Evolutionary conservation across 2,329 filamentous ascomycete species (phyloP).

Genomic region (Microsporum canis): DNA sequence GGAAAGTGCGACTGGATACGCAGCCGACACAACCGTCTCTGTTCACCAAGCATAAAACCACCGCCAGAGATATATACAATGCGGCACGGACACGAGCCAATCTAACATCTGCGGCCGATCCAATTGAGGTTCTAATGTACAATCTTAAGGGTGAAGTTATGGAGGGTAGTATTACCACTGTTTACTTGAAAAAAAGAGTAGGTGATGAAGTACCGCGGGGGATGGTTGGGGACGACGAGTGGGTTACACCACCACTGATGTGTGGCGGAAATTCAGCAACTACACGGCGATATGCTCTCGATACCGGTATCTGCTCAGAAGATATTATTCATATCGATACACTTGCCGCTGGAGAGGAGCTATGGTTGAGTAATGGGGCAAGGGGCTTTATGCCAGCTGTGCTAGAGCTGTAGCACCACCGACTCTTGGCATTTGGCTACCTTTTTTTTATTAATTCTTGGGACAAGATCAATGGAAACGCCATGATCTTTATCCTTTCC

Average conservation of each 20-base stretch:
- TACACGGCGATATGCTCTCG: conserved; percentile 71
- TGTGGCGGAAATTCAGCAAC: conserved; percentile 76
- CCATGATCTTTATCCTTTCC: not conserved
- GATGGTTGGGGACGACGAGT: conserved; percentile 34
- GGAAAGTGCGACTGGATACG: conserved; percentile 45
- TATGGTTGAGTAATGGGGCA: conserved; percentile 83
- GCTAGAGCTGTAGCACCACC: not conserved
- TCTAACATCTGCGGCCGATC: conserved; percentile 36
- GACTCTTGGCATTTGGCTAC: too few species aligned
- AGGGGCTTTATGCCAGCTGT: conserved; percentile 55
- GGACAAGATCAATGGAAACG: not conserved
- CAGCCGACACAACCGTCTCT: conserved; percentile 41
- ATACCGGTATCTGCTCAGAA: conserved; percentile 56
- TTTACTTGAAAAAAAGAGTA: conserved; percentile 59
- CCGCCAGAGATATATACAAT: conserved; percentile 59
- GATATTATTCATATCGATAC: conserved; percentile 48
- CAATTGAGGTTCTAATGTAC: conserved; percentile 64
- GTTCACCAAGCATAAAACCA: conserved; percentile 84
- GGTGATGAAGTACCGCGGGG: not conserved
- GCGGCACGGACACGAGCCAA: conserved; percentile 51
- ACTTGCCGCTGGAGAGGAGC: conserved; percentile 59
- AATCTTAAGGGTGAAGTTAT: conserved; percentile 58
- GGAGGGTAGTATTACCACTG: conserved; percentile 73
- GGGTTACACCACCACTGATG: conserved; percentile 70
- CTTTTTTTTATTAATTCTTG: not conserved